Conservation (phyloP, 148 eudicot species). For the Dysphania ambrosioides region DNA sequence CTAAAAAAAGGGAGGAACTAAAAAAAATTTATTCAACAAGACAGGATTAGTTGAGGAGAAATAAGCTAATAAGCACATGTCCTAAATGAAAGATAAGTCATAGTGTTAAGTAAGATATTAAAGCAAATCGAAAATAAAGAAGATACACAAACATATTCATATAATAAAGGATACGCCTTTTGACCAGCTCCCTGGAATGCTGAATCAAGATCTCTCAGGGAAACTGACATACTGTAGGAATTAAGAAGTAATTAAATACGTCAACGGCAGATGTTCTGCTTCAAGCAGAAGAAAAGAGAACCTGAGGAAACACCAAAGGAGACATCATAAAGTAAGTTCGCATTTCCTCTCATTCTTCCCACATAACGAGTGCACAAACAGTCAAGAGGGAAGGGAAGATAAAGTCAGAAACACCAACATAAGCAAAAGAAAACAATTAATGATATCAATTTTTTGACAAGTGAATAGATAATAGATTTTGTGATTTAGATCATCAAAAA, state of each 20-base stretch:
- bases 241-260: constrained; percentile 1
- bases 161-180: constrained; percentile 88
- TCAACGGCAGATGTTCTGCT: constrained; percentile 5
- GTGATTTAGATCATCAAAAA: not conserved
- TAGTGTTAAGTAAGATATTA: not conserved
- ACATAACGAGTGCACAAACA: constrained; percentile 5
- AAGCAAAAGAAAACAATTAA: not conserved
- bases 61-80: not conserved
- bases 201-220: constrained; percentile 80
- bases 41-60: not conserved
- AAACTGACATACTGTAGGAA: constrained; percentile 59
- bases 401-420: not conserved
- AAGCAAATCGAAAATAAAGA: not conserved
- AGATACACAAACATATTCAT: not conserved
- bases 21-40: too few species aligned
- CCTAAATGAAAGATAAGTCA: not conserved
- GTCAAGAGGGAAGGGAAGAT: not conserved
- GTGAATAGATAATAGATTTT: not conserved
- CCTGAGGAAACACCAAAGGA: constrained; percentile 20
- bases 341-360: not conserved
- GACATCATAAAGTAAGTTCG: not conserved
- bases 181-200: constrained; percentile 96
- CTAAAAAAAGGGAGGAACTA: too few species aligned
- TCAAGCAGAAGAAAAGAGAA: constrained; percentile 18
- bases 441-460: not conserved